Evolutionary conservation across 257 asterid species (phyloP).

Genomic region (Petunia axillaris): DNA sequence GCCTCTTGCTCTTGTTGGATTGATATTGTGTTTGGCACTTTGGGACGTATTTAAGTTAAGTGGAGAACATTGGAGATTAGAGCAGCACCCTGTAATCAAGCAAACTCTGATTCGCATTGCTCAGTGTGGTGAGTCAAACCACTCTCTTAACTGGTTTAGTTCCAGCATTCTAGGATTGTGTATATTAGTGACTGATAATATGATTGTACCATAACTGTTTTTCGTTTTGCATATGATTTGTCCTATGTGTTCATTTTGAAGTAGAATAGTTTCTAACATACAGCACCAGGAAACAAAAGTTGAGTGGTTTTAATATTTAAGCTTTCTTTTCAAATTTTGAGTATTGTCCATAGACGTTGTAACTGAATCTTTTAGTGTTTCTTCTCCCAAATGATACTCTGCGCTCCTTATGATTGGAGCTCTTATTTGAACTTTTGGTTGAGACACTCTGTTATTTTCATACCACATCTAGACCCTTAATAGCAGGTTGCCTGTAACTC

Average conservation of each 20-base stretch:
- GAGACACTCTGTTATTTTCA: not conserved
- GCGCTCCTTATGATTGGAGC: not conserved
- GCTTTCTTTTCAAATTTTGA: not conserved
- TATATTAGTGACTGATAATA: not conserved
- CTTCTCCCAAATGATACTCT: not conserved
- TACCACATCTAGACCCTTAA: conserved; percentile 2
- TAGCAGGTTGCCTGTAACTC: not conserved
- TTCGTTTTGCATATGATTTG: not conserved
- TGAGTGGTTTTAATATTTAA: not conserved
- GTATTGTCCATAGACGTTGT: not conserved
- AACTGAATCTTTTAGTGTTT: not conserved
- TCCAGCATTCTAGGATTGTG: not conserved
- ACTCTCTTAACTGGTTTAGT: not conserved
- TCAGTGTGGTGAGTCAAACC: conserved; percentile 78
- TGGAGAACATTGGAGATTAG: conserved; percentile 67
- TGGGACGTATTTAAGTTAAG: conserved; percentile 77
- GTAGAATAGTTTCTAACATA: not conserved
- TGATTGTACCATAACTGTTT: not conserved
- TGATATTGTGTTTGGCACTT: conserved; percentile 69
- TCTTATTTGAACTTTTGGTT: not conserved
- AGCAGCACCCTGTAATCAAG: conserved; percentile 49
- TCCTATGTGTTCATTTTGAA: not conserved
- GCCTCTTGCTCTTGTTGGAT: conserved; percentile 80
- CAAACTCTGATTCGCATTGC: conserved; percentile 55
- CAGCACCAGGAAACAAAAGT: conserved; percentile 8